Evolutionary conservation across 306 rosid genomes (phyloP).

Genomic region (Cicer pinnatifidum): DNA sequence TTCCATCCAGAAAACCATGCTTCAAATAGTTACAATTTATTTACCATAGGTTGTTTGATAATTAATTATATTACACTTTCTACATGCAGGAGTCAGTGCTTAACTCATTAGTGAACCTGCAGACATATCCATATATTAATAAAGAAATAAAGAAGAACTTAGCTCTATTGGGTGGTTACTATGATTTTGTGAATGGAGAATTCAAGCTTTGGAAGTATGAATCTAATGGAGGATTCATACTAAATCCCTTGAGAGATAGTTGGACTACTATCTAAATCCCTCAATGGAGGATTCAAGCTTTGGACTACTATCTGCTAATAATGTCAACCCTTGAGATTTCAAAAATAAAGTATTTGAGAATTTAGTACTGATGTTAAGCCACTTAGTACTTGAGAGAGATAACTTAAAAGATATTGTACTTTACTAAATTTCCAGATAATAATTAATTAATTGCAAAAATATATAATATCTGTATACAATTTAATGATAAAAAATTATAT

Average conservation of each 20-base stretch:
- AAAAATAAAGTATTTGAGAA: neutral
- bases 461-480: no score
- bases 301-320: neutral
- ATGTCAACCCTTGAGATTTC: neutral
- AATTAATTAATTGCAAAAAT: no score
- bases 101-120: conserved; percentile 57
- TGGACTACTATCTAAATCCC: no score
- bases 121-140: conserved; percentile 60
- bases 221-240: neutral
- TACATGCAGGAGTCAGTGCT: conserved; percentile 67
- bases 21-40: neutral
- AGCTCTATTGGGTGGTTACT: conserved; percentile 58
- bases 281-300: conserved; percentile 16
- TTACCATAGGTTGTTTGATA: neutral
- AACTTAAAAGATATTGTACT: neutral
- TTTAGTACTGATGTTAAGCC: neutral
- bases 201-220: conserved; percentile 60
- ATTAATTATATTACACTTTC: neutral
- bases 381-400: neutral
- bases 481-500: no score
- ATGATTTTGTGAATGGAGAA: conserved; percentile 62
- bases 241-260: no score
- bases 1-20: neutral
- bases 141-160: conserved; percentile 37
- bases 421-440: neutral